phyloP scores from a whole-genome alignment of 768 basidiomycete genomes.

The Termitomyces sp. region DNA sequence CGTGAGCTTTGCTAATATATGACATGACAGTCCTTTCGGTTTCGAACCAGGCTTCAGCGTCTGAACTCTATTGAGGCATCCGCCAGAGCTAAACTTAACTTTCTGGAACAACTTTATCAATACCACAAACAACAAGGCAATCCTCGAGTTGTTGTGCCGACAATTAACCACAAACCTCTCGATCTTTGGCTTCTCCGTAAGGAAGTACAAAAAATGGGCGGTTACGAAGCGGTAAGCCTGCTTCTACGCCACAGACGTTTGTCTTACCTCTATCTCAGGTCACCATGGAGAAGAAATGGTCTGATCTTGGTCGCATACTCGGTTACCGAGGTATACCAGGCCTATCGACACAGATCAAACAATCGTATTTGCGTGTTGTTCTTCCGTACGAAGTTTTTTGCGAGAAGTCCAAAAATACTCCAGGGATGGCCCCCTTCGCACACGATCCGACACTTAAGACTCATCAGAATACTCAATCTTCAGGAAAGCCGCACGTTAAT shows the following conservation, averaged over 20 bases:
- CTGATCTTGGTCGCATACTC: constrained; percentile 73
- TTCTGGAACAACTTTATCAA: constrained; percentile 93
- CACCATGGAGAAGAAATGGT: constrained; percentile 82
- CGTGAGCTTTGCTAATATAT: constrained; percentile 34
- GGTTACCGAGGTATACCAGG: constrained; percentile 82
- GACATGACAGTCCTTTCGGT: constrained; percentile 72
- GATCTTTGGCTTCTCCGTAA: constrained; percentile 93
- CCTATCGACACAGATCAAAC: constrained; percentile 83
- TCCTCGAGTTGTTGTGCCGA: constrained; percentile 85
- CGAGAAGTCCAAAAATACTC: constrained; percentile 65
- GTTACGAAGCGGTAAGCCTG: constrained; percentile 72
- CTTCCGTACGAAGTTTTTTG: constrained; percentile 95
- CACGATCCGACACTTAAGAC: constrained; percentile 48
- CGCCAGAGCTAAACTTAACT: constrained; percentile 94
- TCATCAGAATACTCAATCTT: constrained; percentile 42
- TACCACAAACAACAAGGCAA: constrained; percentile 97
- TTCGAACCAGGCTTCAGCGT: constrained; percentile 91
- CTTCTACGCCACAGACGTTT: constrained; percentile 6
- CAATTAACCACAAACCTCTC: constrained; percentile 87
- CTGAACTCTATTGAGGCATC: constrained; percentile 97
- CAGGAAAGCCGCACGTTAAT: constrained; percentile 19
- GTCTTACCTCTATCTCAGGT: constrained; percentile 46
- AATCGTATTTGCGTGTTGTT: constrained; percentile 86
- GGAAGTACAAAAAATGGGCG: constrained; percentile 86
- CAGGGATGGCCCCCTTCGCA: constrained; percentile 41